Evolutionary conservation across 768 basidiomycete genomes (phyloP).

Genomic region (Psilocybe tampanensis): DNA sequence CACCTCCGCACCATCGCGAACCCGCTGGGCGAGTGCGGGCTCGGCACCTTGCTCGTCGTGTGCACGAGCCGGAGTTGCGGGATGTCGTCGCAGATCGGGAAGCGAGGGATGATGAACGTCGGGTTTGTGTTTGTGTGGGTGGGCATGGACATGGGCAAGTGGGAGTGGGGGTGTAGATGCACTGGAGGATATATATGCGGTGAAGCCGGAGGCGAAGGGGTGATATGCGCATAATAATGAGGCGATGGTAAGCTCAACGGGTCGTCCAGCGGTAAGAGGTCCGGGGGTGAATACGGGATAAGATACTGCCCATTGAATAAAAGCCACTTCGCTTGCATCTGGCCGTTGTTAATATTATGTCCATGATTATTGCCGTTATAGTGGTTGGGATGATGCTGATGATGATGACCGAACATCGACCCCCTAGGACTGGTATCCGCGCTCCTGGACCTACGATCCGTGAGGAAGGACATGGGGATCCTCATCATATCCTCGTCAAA

Average conservation of each 20-base stretch:
- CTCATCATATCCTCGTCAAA: too few species aligned
- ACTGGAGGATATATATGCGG: not conserved
- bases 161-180: not conserved
- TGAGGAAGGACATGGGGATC: too few species aligned
- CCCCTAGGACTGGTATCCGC: too few species aligned
- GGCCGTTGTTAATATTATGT: not conserved
- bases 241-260: constrained; percentile 72
- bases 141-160: not conserved
- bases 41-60: constrained; percentile 50
- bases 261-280: constrained; percentile 53
- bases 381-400: too few species aligned
- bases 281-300: constrained; percentile 61
- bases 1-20: constrained; percentile 60
- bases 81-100: constrained; percentile 39
- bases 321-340: constrained; percentile 53
- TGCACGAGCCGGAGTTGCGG: constrained; percentile 53
- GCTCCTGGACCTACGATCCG: too few species aligned
- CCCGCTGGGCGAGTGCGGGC: constrained; percentile 63
- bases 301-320: constrained; percentile 70
- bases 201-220: constrained; percentile 25
- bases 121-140: constrained; percentile 26
- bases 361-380: too few species aligned
- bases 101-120: constrained; percentile 33
- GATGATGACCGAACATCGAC: too few species aligned
- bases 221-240: constrained; percentile 75